Percentiles rank a stretch among this genome's conserved stretches.
phyloP scores from a whole-genome alignment of 2,329 filamentous ascomycete species.

The Microdochium trichocladiopsis region DNA sequence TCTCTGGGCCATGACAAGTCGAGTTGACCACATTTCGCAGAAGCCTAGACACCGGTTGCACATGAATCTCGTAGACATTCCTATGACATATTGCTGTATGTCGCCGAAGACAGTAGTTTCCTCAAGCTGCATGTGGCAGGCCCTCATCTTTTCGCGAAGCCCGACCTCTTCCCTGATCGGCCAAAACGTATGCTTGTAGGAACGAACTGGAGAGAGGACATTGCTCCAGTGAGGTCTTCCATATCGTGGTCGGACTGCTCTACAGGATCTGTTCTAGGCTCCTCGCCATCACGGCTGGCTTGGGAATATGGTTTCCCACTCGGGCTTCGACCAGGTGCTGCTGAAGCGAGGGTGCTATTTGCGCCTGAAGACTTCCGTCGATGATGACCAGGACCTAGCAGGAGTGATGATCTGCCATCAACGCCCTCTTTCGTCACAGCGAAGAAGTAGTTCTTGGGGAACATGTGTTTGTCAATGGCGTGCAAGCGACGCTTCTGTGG shows the following conservation, averaged over 20 bases:
- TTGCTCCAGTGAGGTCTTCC: slow-evolving; percentile 56
- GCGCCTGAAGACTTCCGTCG: slow-evolving; percentile 39
- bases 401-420: slow-evolving; percentile 73
- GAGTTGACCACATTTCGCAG: too few species aligned
- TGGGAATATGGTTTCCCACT: background rate
- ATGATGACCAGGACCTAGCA: slow-evolving; percentile 50
- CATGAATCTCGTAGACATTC: too few species aligned
- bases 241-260: slow-evolving; percentile 41
- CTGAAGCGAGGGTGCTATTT: slow-evolving; percentile 12
- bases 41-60: too few species aligned
- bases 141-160: slow-evolving; percentile 44
- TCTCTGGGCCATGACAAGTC: too few species aligned
- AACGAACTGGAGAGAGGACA: slow-evolving; percentile 67
- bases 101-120: too few species aligned
- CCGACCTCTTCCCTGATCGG: slow-evolving; percentile 42
- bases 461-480: slow-evolving; percentile 90
- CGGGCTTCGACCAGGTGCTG: background rate
- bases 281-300: background rate
- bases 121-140: too few species aligned
- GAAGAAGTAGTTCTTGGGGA: slow-evolving; percentile 84
- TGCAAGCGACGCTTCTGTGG: slow-evolving; percentile 81
- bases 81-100: too few species aligned
- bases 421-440: slow-evolving; percentile 83
- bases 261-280: slow-evolving; percentile 7
- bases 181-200: slow-evolving; percentile 62